Evolutionary conservation across 495 filamentous ascomycete genomes (phyloP), one percentile per base, ranked within the genome.

Genomic region (Halenospora varia): DNA sequence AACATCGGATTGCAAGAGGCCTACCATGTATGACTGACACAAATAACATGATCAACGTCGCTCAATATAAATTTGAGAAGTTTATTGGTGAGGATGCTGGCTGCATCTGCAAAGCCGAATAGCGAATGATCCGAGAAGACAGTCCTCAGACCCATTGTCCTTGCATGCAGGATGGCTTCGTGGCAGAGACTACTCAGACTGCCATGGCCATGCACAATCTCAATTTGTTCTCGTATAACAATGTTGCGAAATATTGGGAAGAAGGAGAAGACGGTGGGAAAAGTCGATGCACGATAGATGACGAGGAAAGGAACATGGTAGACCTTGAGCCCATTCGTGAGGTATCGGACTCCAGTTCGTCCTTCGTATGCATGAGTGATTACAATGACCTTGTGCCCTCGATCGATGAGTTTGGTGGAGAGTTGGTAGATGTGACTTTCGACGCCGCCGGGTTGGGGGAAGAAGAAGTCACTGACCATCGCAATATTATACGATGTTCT

Each of bases 381-480:
- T 64, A 98, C 89, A 55, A 98, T 89, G 59, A 97, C 93, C 75
- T 97, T 96, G 76, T 98, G 94, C 26, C 94, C 94, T 22, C 94
- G 88, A 70, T 98, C 95, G 51, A 96, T 89, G 60, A 98, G 82
- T 79, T 97, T 97, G 25, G 87, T 89, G 35, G 94, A 94, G 40
- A 98, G 78, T 72, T 98, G 94, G 72, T 97, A 98, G 57, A 98
- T 97, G 74, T 98, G 94, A 74, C 89, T 94, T 77, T 98, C 94
- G 57, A 98, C 83, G 47, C 94, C 94, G 61, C 92, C 92, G 42
- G 93, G 92, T 64, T 97, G 95, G 20, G 94, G 94, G 66, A 93
- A 98, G 82, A 98, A 98, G 82, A 93, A 97, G 77, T 98, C 94
- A 79, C 93, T 92, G 78, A 96, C 88, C 94, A 98, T 97, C 29